Evolutionary conservation across 352 stramenopile species (phyloP).

Genomic region (Globisporangium canariense): DNA sequence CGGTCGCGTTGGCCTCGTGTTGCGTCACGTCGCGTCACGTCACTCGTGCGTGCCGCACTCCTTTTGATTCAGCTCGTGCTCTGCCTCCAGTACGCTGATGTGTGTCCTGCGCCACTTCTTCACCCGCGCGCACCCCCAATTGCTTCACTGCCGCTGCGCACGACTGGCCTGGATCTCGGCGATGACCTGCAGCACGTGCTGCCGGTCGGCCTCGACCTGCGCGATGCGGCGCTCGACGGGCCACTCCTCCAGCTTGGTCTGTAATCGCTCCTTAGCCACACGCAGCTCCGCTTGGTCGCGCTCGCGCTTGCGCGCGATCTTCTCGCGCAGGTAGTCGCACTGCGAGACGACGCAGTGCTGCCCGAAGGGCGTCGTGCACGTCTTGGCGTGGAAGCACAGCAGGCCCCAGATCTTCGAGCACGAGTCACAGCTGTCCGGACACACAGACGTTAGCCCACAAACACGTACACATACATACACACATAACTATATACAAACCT

Average conservation of each 20-base stretch:
- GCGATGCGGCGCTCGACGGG: slow-evolving; percentile 77
- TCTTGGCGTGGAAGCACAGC: slow-evolving; percentile 86
- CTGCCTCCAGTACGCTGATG: slow-evolving; percentile 16
- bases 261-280: slow-evolving; percentile 44
- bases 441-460: neutral
- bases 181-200: slow-evolving; percentile 77
- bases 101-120: slow-evolving; percentile 5
- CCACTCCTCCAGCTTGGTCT: slow-evolving; percentile 61
- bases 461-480: neutral
- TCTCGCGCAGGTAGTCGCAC: slow-evolving; percentile 83
- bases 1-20: too few relatives aligned
- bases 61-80: too few relatives aligned
- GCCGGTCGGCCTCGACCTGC: slow-evolving; percentile 71
- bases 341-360: slow-evolving; percentile 76
- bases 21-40: too few relatives aligned
- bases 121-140: too few relatives aligned
- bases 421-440: slow-evolving; percentile 53
- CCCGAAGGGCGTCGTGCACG: slow-evolving; percentile 46
- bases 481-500: slow-evolving; percentile 32
- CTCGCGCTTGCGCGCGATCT: slow-evolving; percentile 76
- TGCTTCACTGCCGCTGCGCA: slow-evolving; percentile 32
- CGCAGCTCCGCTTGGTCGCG: slow-evolving; percentile 55
- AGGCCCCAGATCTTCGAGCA: slow-evolving; percentile 85
- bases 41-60: too few relatives aligned
- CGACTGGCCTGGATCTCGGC: slow-evolving; percentile 66